These are phyloP conservation scores for Petunia hybrid DNA, from an alignment of 305 asterid genomes.

Conservation along the genomic window DNA sequence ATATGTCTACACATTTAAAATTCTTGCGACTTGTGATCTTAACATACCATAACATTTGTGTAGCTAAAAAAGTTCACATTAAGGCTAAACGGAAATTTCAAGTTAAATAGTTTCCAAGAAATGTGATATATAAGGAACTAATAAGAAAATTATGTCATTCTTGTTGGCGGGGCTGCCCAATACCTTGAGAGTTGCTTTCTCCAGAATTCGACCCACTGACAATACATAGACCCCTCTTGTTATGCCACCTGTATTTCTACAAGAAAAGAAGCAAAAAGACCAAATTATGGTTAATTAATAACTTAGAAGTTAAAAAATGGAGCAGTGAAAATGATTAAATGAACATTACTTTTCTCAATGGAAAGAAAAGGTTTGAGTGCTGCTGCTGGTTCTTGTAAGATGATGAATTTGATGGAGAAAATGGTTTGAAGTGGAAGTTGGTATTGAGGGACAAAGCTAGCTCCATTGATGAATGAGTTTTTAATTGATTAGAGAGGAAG, in stretches of 20 bases:
- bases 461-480: slow-evolving; percentile 55
- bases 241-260: slow-evolving; percentile 41
- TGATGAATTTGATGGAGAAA: slow-evolving; percentile 43
- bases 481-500: neutral
- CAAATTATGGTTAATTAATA: neutral
- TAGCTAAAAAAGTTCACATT: no score
- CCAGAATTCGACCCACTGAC: slow-evolving; percentile 46
- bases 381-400: slow-evolving; percentile 33
- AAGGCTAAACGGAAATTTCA: no score
- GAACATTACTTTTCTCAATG: slow-evolving; percentile 1
- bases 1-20: no score
- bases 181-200: slow-evolving; percentile 47
- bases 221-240: slow-evolving; percentile 38
- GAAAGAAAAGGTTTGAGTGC: slow-evolving; percentile 29
- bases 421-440: slow-evolving; percentile 37
- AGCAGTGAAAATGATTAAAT: slow-evolving; percentile 10
- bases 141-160: no score
- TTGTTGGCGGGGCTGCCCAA: no score
- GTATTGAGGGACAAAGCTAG: slow-evolving; percentile 42
- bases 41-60: no score
- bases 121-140: no score
- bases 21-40: no score
- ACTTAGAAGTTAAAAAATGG: neutral
- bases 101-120: no score
- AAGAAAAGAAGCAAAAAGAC: neutral